Evolutionary conservation across 441 rosid species (phyloP).

Genomic region (Gossypium gossypioides): DNA sequence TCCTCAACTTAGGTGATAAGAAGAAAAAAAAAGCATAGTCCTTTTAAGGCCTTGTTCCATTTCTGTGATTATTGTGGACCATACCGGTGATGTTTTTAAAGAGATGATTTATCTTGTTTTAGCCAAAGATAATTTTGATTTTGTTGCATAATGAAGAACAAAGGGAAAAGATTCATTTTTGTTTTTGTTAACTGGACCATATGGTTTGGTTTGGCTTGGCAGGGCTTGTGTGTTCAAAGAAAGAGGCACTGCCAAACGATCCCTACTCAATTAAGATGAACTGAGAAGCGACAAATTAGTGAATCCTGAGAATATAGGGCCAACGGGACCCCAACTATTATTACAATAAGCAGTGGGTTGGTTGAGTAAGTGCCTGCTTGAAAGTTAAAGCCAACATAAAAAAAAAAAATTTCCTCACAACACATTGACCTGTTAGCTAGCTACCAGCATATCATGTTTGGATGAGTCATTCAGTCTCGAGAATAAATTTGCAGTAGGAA

Average conservation of each 20-base stretch:
- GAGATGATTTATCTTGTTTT: background rate
- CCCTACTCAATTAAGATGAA: background rate
- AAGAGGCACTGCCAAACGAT: background rate
- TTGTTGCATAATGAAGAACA: background rate
- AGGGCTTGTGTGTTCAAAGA: background rate
- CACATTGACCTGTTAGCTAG: conserved; percentile 9
- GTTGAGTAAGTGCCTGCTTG: background rate
- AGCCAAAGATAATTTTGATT: background rate
- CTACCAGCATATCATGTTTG: conserved; percentile 9
- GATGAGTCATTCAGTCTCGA: conserved; percentile 10
- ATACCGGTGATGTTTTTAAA: background rate
- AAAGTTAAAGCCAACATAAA: conserved; percentile 16
- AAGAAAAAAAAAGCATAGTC: background rate
- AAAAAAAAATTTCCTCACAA: background rate
- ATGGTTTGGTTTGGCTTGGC: background rate
- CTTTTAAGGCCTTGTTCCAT: background rate
- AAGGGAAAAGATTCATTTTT: background rate
- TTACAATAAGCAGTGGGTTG: conserved; percentile 4
- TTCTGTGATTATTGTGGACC: background rate
- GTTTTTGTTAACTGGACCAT: background rate
- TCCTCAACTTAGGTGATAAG: background rate
- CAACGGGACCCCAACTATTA: conserved; percentile 19
- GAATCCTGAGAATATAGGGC: conserved; percentile 19
- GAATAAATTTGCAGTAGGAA: conserved; percentile 5
- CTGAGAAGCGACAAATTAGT: conserved; percentile 17